Base-by-base conservation (phyloP, 768 basidiomycete species). In the Trametes elegans region DNA sequence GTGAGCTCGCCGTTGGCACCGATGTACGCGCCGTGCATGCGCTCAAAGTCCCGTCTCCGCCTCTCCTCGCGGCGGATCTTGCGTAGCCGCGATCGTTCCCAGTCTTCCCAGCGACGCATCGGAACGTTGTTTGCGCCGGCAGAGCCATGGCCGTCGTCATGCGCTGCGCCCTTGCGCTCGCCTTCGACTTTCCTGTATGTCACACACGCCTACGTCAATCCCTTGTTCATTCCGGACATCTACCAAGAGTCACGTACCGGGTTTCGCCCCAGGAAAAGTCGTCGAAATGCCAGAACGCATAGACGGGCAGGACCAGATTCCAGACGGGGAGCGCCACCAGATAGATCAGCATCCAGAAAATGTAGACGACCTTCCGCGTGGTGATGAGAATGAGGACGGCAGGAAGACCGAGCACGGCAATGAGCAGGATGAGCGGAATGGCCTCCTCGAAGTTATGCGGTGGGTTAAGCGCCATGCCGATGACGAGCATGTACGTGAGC, bases 231-330 rank as follows among this genome's bases (percentile, higher is more conserved):
- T 3, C 26, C 31, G 27, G 41, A 34, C 5, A 39, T 27, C 24
- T 13, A 68, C 59, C 24, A 36, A 16, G 28, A 24, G 7, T 5
- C 31, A 72, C 84, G 50, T 65, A 92, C 92, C 95, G 85, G 18
- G 97, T 99, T 73, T 98, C 93, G 64, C 97, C 97, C 97, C 97
- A 99, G 26, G 93, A 94, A 73, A 99, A 98, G 72, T 99, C 97
- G 61, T 98, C 96, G 70, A 99, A 98, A 72, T 98, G 95, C 93
- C 94, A 97, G 70, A 98, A 98, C 13, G 95, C 89, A 72, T 99
- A 99, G 8, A 97, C 76, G 10, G 96, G 95, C 3, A 98, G 78
- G 39, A 96, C 74, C 60, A 96, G 89, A 70, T 98, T 98, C 97
- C 97, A 99, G 27, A 99, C 79, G 0, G 97, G 97, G 35, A 99